These are phyloP conservation scores for Aspergillus sp. DNA, from an alignment of 2,329 filamentous ascomycete genomes.

Conservation along the genomic window DNA sequence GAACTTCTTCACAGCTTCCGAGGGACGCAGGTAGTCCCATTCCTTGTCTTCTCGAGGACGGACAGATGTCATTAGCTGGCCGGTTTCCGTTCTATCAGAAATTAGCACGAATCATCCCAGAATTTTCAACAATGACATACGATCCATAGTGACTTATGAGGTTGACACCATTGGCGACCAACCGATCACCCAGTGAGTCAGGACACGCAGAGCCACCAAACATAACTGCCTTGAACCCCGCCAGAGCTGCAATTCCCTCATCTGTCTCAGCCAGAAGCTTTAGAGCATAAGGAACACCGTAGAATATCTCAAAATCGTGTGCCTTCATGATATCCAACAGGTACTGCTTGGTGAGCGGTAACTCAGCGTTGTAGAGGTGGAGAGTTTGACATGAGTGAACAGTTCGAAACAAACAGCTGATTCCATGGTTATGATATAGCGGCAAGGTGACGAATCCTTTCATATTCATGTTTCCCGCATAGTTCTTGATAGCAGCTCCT, in stretches of 20 bases:
- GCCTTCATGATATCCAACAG: conserved; percentile 42
- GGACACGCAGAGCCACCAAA: conserved; percentile 57
- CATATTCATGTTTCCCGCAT: conserved; percentile 41
- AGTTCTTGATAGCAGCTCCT: conserved; percentile 46
- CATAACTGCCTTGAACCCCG: conserved; percentile 48
- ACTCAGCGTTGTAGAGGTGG: conserved; percentile 50
- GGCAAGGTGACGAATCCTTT: conserved; percentile 53
- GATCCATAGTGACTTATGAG: conserved; percentile 55
- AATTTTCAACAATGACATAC: conserved; percentile 27
- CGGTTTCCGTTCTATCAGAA: conserved; percentile 51
- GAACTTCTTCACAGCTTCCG: conserved; percentile 37
- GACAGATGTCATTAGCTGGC: conserved; percentile 58
- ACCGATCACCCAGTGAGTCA: conserved; percentile 52
- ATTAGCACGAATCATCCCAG: background rate
- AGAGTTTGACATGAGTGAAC: conserved; percentile 49
- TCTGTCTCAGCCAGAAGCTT: conserved; percentile 58
- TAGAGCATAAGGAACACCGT: conserved; percentile 60
- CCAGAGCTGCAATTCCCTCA: conserved; percentile 48
- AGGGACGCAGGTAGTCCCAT: conserved; percentile 57
- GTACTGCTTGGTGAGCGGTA: conserved; percentile 52
- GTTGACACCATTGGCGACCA: conserved; percentile 52
- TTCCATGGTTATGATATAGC: conserved; percentile 56
- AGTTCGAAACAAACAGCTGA: conserved; percentile 51
- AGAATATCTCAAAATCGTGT: conserved; percentile 49
- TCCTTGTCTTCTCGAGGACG: conserved; percentile 49